Base-by-base conservation (phyloP, 495 filamentous ascomycete species). In the Hyaloscypha hepaticicola region DNA sequence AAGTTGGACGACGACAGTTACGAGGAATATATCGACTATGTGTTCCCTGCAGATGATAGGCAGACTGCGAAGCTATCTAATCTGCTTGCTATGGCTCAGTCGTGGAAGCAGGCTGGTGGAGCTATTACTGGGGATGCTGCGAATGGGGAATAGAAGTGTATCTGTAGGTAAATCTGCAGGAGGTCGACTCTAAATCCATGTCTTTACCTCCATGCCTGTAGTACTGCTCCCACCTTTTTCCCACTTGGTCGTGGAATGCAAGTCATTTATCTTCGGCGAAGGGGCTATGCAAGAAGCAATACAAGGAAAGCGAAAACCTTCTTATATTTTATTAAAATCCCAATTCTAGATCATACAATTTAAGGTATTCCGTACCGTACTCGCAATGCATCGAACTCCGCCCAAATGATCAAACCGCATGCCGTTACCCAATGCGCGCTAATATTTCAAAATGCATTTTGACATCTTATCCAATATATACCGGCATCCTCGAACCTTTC, bases 11-110 rank as follows among this genome's bases (percentile, higher is more conserved):
- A 97, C 78, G 94, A 96, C 74, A 88, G 85, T 22, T 97, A 91
- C 81, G 95, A 99, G 83, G 95, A 99, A 78, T 99, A 96, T 75
- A 85, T 94, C 81, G 95, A 98, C 75, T 97, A 94, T 73, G 84
- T 98, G 53, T 99, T 99, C 87, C 95, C 95, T 5, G 93, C 92
- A 8, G 95, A 98, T 80, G 94, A 97, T 77, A 85, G 91, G 77
- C 89, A 90, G 69, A 89, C 90, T 63, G 89, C 89, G 65, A 92
- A 90, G 65, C 80, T 97, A 72, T 89, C 90, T 27, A 92, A 89
- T 71, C 76, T 98, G 75, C 77, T 97, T 69, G 86, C 89, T 66
- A 90, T 85, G 83, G 95, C 94, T 61, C 87, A 92, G 69, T 83
- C 86, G 56, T 99, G 94, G 95, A 99, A 97, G 80, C 82, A 92